Evolutionary conservation across 768 basidiomycete genomes (phyloP).

Genomic region (Suillus tomentosus): DNA sequence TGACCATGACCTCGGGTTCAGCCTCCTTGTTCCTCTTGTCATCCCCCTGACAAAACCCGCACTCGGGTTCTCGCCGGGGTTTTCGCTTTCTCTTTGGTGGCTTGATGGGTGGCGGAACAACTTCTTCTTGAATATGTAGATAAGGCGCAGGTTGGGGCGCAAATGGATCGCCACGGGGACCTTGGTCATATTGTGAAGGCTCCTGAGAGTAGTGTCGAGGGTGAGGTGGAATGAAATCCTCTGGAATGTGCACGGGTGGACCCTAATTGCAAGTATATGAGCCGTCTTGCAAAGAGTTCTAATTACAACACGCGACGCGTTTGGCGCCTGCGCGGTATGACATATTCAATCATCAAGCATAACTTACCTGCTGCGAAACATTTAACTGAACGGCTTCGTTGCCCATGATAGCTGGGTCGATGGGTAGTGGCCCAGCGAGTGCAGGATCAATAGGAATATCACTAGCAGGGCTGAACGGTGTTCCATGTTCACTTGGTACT

Average conservation of each 20-base stretch:
- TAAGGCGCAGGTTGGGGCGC: constrained; percentile 63
- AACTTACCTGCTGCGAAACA: constrained; percentile 41
- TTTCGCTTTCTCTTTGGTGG: constrained; percentile 48
- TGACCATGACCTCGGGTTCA: constrained; percentile 67
- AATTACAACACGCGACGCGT: constrained; percentile 75
- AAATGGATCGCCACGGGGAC: constrained; percentile 83
- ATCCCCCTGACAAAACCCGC: constrained; percentile 78
- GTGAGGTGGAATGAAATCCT: constrained; percentile 20
- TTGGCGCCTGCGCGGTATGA: constrained; percentile 28
- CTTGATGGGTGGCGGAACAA: constrained; percentile 44
- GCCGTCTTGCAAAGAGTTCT: constrained; percentile 24
- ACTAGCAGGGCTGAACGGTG: constrained; percentile 57
- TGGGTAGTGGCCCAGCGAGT: constrained; percentile 47
- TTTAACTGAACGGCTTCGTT: constrained; percentile 22
- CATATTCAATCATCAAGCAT: constrained; percentile 21
- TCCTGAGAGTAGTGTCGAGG: constrained; percentile 31
- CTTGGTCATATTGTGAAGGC: constrained; percentile 62
- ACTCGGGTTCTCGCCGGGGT: constrained; percentile 59
- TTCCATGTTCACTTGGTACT: constrained; percentile 58
- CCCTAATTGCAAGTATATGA: constrained; percentile 25
- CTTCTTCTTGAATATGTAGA: constrained; percentile 48
- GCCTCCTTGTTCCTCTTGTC: constrained; percentile 58
- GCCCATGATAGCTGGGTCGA: constrained; percentile 54
- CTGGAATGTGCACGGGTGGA: constrained; percentile 33
- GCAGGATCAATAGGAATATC: constrained; percentile 85